A percentile compares a stretch with the other conserved stretches of the same genome.
Evolutionary conservation across 2,329 filamentous ascomycete genomes (phyloP).

Genomic region (Fusarium musae): DNA sequence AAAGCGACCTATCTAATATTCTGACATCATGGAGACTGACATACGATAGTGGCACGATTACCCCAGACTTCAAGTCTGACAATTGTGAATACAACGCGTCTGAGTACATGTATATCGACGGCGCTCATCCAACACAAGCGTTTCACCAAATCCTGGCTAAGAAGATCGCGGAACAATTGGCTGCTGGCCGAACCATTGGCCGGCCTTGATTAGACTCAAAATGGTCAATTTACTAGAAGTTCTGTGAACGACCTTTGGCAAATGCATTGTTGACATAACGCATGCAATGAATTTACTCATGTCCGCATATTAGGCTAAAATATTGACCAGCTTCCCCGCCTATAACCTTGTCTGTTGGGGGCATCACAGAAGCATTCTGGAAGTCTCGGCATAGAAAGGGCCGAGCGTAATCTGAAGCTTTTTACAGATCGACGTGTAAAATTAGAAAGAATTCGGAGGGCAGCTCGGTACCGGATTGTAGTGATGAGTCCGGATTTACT

Average conservation of each 20-base stretch:
- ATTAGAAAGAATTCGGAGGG: rapidly evolving
- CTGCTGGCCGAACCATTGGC: background rate
- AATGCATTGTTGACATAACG: no score
- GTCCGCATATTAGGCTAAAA: background rate
- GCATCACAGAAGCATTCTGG: background rate
- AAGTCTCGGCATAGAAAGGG: background rate
- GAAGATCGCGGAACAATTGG: background rate
- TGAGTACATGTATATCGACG: constrained; percentile 24
- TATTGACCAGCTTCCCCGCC: background rate
- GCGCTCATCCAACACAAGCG: constrained; percentile 15
- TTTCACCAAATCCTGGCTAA: constrained; percentile 20
- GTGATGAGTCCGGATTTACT: rapidly evolving
- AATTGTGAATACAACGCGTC: constrained; percentile 3
- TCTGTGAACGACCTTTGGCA: rapidly evolving
- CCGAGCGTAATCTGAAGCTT: background rate
- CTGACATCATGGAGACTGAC: background rate
- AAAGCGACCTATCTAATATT: rapidly evolving
- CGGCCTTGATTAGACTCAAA: rapidly evolving
- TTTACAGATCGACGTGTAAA: background rate
- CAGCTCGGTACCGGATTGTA: no score
- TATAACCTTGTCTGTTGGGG: background rate
- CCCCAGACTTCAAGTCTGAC: constrained; percentile 1
- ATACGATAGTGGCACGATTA: background rate
- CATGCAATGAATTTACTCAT: background rate
- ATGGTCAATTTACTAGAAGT: background rate